Conservation (phyloP, 345 rosid species). For the Raphanus raphanistrum region DNA sequence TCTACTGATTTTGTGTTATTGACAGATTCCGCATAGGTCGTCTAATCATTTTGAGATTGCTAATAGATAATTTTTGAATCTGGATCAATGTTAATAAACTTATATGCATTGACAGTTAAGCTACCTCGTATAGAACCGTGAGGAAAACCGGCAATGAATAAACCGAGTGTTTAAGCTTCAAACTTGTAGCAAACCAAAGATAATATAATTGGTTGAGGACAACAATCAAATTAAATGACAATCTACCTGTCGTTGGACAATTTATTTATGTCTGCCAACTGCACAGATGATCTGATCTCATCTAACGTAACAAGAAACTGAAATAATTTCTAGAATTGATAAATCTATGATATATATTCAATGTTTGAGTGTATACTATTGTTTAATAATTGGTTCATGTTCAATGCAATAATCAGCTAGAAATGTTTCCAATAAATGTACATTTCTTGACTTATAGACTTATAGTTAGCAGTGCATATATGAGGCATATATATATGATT, state of each 20-base stretch:
- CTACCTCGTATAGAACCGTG: not conserved
- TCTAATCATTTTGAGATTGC: not conserved
- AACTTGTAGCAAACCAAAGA: constrained; percentile 10
- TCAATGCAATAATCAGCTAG: not conserved
- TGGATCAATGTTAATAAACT: not conserved
- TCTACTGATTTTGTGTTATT: not conserved
- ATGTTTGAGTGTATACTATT: too few species aligned
- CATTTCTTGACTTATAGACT: not conserved
- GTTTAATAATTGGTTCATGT: too few species aligned
- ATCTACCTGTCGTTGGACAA: constrained; percentile 47
- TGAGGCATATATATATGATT: too few species aligned
- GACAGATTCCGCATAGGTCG: not conserved
- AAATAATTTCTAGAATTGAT: not conserved
- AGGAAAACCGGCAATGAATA: not conserved
- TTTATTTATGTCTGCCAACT: constrained; percentile 59
- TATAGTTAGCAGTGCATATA: too few species aligned
- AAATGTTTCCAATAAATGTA: not conserved
- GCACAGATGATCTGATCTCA: constrained; percentile 37
- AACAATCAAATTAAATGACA: constrained; percentile 51
- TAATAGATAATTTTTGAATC: not conserved
- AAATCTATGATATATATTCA: not conserved
- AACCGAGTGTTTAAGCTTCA: not conserved
- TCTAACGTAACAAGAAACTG: constrained; percentile 23
- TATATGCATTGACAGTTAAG: not conserved
- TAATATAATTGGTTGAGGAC: constrained; percentile 13